Conservation (phyloP, 192 early-diverging fungal species). For the Coemansia sp. region DNA sequence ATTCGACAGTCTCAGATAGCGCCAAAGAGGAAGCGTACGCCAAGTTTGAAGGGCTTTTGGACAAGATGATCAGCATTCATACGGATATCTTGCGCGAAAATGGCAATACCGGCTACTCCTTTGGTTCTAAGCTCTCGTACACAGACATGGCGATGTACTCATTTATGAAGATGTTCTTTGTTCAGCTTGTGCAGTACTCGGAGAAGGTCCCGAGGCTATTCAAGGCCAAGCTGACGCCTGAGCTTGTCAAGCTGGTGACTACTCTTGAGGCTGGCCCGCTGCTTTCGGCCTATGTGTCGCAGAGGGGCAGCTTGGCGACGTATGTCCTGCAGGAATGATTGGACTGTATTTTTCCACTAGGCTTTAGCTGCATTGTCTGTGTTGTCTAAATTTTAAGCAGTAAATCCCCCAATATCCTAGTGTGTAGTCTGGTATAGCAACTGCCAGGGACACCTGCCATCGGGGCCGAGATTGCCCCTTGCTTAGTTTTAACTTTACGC, state of each 20-base stretch:
- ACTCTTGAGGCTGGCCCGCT: slow-evolving; percentile 21
- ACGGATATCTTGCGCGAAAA: slow-evolving; percentile 47
- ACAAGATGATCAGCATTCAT: slow-evolving; percentile 31
- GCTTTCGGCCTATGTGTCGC: neutral
- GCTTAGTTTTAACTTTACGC: neutral
- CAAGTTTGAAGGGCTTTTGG: slow-evolving; percentile 20
- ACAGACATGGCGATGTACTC: slow-evolving; percentile 36
- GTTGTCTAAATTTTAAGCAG: neutral
- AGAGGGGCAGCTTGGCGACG: slow-evolving; percentile 1
- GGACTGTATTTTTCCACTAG: neutral
- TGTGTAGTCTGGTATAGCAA: neutral
- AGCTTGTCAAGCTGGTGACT: slow-evolving; percentile 26
- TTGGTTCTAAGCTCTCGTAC: slow-evolving; percentile 48
- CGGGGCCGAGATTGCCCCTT: neutral
- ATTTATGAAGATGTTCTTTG: slow-evolving; percentile 18
- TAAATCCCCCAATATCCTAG: neutral
- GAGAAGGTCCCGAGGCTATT: slow-evolving; percentile 5
- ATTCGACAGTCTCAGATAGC: neutral
- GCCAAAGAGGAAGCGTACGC: neutral
- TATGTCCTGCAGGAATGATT: neutral
- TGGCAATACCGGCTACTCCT: slow-evolving; percentile 54
- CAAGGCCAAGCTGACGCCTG: slow-evolving; percentile 21
- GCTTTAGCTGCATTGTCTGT: neutral
- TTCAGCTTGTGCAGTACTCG: neutral
- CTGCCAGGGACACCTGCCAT: neutral